Percentiles rank a stretch among this genome's conserved stretches.
phyloP scores from a whole-genome alignment of 768 basidiomycete genomes.

The Daedaleopsis sinensis region DNA sequence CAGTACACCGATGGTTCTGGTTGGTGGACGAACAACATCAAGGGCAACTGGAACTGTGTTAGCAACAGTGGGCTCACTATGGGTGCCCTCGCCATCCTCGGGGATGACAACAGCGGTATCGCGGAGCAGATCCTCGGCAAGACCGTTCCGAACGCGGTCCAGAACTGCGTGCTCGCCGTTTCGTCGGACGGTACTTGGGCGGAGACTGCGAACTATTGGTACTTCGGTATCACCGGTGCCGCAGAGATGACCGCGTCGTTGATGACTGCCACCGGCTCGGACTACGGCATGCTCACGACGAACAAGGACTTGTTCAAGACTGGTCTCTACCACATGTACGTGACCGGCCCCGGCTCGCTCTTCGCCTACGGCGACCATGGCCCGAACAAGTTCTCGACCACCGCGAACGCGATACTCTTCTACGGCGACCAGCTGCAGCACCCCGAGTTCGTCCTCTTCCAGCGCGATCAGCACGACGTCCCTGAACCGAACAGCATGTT shows the following conservation, averaged over 20 bases:
- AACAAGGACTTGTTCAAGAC: slow-evolving; percentile 75
- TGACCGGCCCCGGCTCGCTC: slow-evolving; percentile 75
- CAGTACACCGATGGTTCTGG: slow-evolving; percentile 36
- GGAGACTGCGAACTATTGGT: slow-evolving; percentile 97
- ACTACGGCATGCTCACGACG: slow-evolving; percentile 67
- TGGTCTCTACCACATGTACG: slow-evolving; percentile 89
- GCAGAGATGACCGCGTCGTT: slow-evolving; percentile 89
- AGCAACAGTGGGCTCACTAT: slow-evolving; percentile 90
- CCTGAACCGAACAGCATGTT: slow-evolving; percentile 62
- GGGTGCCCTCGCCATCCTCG: slow-evolving; percentile 87
- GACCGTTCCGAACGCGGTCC: slow-evolving; percentile 76
- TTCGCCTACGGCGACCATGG: slow-evolving; percentile 87
- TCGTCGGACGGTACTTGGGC: slow-evolving; percentile 85
- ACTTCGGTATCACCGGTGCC: slow-evolving; percentile 88
- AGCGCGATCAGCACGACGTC: slow-evolving; percentile 75
- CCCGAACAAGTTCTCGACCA: slow-evolving; percentile 94
- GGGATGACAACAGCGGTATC: slow-evolving; percentile 73
- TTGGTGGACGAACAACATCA: slow-evolving; percentile 77
- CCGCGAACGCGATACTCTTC: slow-evolving; percentile 85
- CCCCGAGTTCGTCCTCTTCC: slow-evolving; percentile 81
- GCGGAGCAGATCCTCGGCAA: slow-evolving; percentile 66
- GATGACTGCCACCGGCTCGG: slow-evolving; percentile 80
- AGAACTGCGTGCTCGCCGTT: slow-evolving; percentile 71
- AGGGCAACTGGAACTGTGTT: slow-evolving; percentile 98
- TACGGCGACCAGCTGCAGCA: slow-evolving; percentile 69